Evolutionary conservation across 2,329 filamentous ascomycete genomes (phyloP).

Genomic region (Colletotrichum caudatum): DNA sequence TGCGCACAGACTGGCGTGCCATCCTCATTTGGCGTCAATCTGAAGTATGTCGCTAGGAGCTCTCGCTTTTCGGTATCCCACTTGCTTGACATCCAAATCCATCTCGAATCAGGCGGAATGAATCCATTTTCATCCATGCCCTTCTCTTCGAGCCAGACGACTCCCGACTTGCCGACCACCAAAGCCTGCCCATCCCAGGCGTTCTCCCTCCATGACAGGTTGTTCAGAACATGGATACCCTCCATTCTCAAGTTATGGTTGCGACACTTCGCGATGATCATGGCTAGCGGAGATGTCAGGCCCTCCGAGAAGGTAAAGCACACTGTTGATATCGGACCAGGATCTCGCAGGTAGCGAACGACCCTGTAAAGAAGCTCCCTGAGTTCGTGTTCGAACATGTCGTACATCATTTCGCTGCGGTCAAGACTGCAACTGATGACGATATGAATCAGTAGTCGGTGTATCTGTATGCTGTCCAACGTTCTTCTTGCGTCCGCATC

Average conservation of each 20-base stretch:
- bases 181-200: constrained; percentile 40
- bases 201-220: constrained; percentile 40
- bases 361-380: constrained; percentile 29
- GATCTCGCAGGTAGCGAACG: constrained; percentile 36
- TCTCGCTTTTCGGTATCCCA: constrained; percentile 37
- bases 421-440: constrained; percentile 39
- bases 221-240: constrained; percentile 31
- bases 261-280: constrained; percentile 41
- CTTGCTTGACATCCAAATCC: constrained; percentile 39
- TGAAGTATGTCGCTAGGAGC: constrained; percentile 32
- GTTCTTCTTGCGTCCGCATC: constrained; percentile 13
- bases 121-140: constrained; percentile 37
- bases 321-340: constrained; percentile 11
- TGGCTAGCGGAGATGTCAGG: constrained; percentile 37
- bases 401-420: constrained; percentile 39
- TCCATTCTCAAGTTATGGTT: constrained; percentile 40
- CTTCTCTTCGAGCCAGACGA: constrained; percentile 42
- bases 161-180: constrained; percentile 39
- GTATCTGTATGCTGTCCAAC: constrained; percentile 38
- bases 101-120: constrained; percentile 37
- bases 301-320: constrained; percentile 38
- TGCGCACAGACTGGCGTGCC: constrained; percentile 10
- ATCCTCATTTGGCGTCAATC: constrained; percentile 24
- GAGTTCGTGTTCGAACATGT: constrained; percentile 41
- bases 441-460: constrained; percentile 32